Percentiles rank a stretch among this genome's conserved stretches.
These are phyloP conservation scores for Fagus sylvatica DNA, from an alignment of 306 rosid genomes.

Conservation along the genomic window DNA sequence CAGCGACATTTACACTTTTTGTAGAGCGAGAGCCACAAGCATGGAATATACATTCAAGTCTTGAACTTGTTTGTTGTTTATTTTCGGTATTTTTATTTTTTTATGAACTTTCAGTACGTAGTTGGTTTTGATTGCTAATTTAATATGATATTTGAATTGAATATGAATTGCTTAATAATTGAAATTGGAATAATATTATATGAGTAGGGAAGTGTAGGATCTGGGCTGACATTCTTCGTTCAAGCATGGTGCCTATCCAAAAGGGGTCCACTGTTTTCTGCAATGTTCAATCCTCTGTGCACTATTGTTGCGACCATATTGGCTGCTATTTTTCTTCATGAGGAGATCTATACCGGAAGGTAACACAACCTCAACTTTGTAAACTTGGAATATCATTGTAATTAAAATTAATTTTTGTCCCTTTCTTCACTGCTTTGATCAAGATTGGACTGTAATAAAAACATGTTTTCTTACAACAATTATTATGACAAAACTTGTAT, in stretches of 20 bases:
- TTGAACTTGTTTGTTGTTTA: conserved; percentile 27
- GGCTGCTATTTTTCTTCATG: conserved; percentile 12
- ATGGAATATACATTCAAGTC: conserved; percentile 43
- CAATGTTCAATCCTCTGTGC: conserved; percentile 50
- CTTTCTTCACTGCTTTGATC: background rate
- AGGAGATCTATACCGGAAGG: conserved; percentile 22
- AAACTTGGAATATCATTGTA: background rate
- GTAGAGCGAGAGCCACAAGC: conserved; percentile 33
- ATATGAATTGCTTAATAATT: background rate
- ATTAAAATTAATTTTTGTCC: background rate
- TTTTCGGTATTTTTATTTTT: background rate
- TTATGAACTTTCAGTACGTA: conserved; percentile 7
- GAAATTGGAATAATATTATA: background rate
- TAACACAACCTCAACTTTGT: background rate
- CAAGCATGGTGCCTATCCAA: conserved; percentile 66
- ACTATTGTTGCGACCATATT: conserved; percentile 43
- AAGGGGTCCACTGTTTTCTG: conserved; percentile 52
- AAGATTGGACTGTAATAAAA: too few species aligned
- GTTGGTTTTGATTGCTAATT: background rate
- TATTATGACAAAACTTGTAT: too few species aligned
- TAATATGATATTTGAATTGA: background rate
- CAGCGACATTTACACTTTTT: conserved; percentile 26
- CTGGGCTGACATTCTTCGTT: conserved; percentile 38
- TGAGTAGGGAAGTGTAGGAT: conserved; percentile 52
- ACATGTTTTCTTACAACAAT: too few species aligned